phyloP scores from a whole-genome alignment of 495 filamentous ascomycete species.

The Pseudevernia furfuracea region DNA sequence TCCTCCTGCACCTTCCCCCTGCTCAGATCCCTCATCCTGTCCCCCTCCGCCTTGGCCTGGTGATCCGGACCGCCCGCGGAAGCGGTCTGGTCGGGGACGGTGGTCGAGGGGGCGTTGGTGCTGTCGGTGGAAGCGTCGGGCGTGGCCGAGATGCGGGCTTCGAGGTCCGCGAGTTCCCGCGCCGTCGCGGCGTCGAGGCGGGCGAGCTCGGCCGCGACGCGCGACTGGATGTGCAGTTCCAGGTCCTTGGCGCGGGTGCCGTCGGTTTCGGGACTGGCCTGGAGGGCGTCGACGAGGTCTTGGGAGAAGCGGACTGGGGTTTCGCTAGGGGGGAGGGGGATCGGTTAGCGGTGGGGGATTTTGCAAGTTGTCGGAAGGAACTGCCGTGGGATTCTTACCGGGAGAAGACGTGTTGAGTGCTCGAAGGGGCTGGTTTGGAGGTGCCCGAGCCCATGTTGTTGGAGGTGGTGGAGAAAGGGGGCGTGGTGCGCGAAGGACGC shows the following conservation, averaged over 20 bases:
- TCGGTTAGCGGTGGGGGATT: conserved; percentile 3
- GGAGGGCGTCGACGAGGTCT: conserved; percentile 71
- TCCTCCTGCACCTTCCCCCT: conserved; percentile 52
- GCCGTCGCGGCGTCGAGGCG: conserved; percentile 55
- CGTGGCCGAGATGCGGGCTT: conserved; percentile 45
- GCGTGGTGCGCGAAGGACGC: too few species aligned
- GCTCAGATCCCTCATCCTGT: conserved; percentile 39
- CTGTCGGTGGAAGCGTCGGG: conserved; percentile 31
- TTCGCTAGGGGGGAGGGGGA: conserved; percentile 61
- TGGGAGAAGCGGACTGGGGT: conserved; percentile 81
- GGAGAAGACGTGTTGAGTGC: conserved; percentile 47
- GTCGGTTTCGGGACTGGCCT: conserved; percentile 78
- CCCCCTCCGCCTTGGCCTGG: conserved; percentile 28
- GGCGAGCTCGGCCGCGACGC: conserved; percentile 77
- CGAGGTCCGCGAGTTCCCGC: conserved; percentile 52
- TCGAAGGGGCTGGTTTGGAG: conserved; percentile 46
- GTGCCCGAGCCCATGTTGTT: conserved; percentile 43
- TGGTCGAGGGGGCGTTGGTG: conserved; percentile 18
- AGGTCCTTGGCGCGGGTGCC: conserved; percentile 70
- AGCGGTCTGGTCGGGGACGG: conserved; percentile 21
- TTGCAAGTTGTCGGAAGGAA: too few species aligned
- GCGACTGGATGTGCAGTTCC: conserved; percentile 82
- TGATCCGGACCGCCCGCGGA: conserved; percentile 28
- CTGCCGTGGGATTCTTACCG: conserved; percentile 37
- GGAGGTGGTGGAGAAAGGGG: background rate